Evolutionary conservation across 169 alveolate species (phyloP).

Genomic region (Prorocentrum cordatum): DNA sequence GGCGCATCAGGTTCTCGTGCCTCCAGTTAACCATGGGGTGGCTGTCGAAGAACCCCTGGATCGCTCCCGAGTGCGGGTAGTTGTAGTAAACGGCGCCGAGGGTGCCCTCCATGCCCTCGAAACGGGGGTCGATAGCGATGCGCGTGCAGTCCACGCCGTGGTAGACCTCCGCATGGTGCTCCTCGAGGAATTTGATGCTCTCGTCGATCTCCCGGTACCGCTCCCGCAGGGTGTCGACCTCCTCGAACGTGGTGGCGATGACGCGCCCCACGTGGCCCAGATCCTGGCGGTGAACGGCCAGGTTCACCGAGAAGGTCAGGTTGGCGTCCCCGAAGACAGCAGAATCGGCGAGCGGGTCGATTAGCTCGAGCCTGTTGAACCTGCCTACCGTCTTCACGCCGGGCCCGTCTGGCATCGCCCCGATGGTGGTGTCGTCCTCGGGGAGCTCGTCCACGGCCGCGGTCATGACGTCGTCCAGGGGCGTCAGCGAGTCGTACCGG

Average conservation of each 20-base stretch:
- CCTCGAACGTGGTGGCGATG: conserved; percentile 54
- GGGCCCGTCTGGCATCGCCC: no score
- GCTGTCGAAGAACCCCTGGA: conserved; percentile 43
- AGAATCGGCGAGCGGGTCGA: conserved; percentile 36
- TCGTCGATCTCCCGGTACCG: conserved; percentile 48
- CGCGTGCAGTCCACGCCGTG: conserved; percentile 63
- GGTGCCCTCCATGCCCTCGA: conserved; percentile 44
- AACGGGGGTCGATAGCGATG: conserved; percentile 33
- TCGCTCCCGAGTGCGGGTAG: conserved; percentile 47
- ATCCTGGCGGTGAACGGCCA: conserved; percentile 56
- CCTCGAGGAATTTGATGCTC: conserved; percentile 39
- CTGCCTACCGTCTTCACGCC: no score
- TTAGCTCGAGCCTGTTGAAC: conserved; percentile 55
- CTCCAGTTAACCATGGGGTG: conserved; percentile 63
- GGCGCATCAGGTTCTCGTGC: conserved; percentile 66
- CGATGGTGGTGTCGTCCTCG: no score
- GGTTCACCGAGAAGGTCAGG: conserved; percentile 1
- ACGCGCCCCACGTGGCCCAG: conserved; percentile 39
- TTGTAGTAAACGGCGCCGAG: conserved; percentile 51
- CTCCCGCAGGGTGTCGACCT: conserved; percentile 14
- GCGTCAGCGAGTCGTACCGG: no score
- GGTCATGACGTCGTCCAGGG: no score
- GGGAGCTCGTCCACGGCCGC: no score
- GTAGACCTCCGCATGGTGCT: conserved; percentile 49
- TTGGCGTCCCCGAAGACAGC: conserved; percentile 49